A percentile compares a stretch with the other conserved stretches of the same genome.
These are phyloP conservation scores for Funneliformis mosseae DNA, from an alignment of 192 early-diverging fungal species.

Conservation along the genomic window DNA sequence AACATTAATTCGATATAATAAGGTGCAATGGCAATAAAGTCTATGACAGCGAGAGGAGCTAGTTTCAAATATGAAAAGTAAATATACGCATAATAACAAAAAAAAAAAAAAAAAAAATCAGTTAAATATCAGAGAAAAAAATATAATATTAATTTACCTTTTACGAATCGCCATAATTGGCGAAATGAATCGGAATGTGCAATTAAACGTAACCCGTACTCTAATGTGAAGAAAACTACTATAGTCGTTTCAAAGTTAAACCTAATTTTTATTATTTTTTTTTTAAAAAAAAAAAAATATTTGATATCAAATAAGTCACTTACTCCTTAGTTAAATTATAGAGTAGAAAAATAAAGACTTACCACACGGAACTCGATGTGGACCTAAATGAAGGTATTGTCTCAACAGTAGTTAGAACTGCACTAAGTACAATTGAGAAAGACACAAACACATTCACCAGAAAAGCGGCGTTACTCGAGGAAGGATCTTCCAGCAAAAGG, in stretches of 20 bases:
- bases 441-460: slow-evolving; percentile 72
- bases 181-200: slow-evolving; percentile 72
- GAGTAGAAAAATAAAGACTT: slow-evolving; percentile 27
- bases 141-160: slow-evolving; percentile 41
- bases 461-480: slow-evolving; percentile 72
- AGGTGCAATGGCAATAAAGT: slow-evolving; percentile 76
- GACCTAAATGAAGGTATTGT: slow-evolving; percentile 76
- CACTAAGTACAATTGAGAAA: slow-evolving; percentile 71
- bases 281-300: neutral
- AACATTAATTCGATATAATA: slow-evolving; percentile 77
- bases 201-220: slow-evolving; percentile 68
- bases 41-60: slow-evolving; percentile 70
- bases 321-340: slow-evolving; percentile 36
- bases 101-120: slow-evolving; percentile 38
- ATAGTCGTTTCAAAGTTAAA: slow-evolving; percentile 69
- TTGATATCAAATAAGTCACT: neutral
- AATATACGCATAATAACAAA: neutral
- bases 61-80: neutral
- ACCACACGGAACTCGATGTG: slow-evolving; percentile 56
- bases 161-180: slow-evolving; percentile 57
- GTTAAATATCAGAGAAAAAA: neutral
- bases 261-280: slow-evolving; percentile 41
- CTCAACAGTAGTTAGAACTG: slow-evolving; percentile 76
- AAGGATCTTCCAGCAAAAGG: slow-evolving; percentile 76
- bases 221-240: slow-evolving; percentile 74